Conservation (phyloP, 352 stramenopile genomes). For the Phytopythium montanum region DNA sequence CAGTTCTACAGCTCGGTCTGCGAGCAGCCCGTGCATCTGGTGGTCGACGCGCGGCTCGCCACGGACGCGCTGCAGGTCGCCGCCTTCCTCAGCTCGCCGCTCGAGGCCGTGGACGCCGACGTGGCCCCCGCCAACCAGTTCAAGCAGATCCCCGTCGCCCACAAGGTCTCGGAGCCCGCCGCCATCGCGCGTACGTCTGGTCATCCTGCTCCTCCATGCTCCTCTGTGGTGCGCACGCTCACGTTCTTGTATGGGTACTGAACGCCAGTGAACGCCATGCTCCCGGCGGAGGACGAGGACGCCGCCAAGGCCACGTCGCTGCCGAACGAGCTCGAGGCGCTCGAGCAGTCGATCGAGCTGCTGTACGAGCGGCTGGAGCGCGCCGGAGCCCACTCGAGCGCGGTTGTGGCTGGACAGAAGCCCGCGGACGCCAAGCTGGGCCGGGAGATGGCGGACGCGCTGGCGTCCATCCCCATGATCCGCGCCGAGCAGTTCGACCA, state of each 20-base stretch:
- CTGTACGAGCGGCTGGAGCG: constrained; percentile 91
- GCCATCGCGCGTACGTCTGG: constrained; percentile 87
- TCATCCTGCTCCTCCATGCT: not conserved
- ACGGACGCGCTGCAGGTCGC: constrained; percentile 84
- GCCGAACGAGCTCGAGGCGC: constrained; percentile 73
- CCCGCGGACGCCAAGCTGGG: constrained; percentile 88
- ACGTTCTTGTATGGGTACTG: not conserved
- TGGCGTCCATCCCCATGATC: constrained; percentile 93
- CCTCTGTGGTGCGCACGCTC: not conserved
- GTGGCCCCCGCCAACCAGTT: constrained; percentile 90
- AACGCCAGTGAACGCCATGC: constrained; percentile 67
- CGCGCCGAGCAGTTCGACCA: constrained; percentile 94
- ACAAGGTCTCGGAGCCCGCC: constrained; percentile 92
- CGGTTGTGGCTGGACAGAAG: constrained; percentile 83
- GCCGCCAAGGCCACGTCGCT: constrained; percentile 24
- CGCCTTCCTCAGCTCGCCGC: constrained; percentile 88
- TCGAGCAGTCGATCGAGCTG: constrained; percentile 82
- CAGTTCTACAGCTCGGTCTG: constrained; percentile 97
- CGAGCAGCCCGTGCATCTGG: constrained; percentile 91
- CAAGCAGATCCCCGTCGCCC: constrained; percentile 90
- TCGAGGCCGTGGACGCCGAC: constrained; percentile 84
- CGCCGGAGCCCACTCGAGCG: constrained; percentile 86
- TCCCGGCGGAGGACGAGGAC: constrained; percentile 42
- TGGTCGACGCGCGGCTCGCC: constrained; percentile 91
- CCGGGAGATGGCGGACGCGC: constrained; percentile 91